A percentile compares a stretch with the other conserved stretches of the same genome.
phyloP scores from a whole-genome alignment of 2,329 filamentous ascomycete species.

The Fusarium siculi region DNA sequence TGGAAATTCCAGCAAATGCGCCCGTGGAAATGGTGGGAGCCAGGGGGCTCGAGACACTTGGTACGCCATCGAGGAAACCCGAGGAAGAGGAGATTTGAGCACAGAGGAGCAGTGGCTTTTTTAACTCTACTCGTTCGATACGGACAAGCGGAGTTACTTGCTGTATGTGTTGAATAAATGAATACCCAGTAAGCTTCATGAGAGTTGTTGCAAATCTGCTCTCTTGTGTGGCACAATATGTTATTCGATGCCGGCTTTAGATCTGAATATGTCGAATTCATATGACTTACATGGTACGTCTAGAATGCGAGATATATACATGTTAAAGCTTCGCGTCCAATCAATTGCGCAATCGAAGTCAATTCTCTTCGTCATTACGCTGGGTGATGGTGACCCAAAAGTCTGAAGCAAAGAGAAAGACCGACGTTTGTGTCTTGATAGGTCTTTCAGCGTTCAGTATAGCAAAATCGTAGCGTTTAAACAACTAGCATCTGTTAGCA shows the following conservation, averaged over 20 bases:
- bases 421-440: conserved; percentile 48
- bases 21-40: conserved; percentile 44
- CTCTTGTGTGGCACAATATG: fast-evolving
- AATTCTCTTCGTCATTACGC: conserved; percentile 2
- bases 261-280: background rate
- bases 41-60: conserved; percentile 52
- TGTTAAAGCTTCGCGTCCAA: background rate
- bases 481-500: conserved; percentile 37
- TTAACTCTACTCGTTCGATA: background rate
- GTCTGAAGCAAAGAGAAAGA: conserved; percentile 50
- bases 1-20: conserved; percentile 23
- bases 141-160: background rate
- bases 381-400: conserved; percentile 50
- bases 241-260: background rate
- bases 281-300: fast-evolving
- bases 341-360: background rate
- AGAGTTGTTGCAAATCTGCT: background rate
- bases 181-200: background rate
- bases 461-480: conserved; percentile 49
- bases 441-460: conserved; percentile 48
- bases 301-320: background rate
- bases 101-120: background rate
- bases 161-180: background rate
- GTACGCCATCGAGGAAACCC: conserved; percentile 43
- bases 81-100: conserved; percentile 34